Conservation (phyloP, 2,329 filamentous ascomycete species). For the Colletotrichum lindemuthianum region DNA sequence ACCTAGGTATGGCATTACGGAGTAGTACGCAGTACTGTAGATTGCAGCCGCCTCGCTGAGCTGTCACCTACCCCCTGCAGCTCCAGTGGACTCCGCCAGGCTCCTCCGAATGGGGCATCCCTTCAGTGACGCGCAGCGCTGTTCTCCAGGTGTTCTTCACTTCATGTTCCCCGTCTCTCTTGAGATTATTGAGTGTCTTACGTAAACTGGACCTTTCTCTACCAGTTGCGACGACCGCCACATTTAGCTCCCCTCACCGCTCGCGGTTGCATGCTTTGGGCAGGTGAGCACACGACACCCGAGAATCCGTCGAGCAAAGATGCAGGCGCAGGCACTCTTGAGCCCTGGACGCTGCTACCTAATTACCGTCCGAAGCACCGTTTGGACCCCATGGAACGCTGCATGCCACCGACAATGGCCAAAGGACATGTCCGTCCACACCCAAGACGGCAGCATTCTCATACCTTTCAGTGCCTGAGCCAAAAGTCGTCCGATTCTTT, state of each 20-base stretch:
- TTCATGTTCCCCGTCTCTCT: not conserved
- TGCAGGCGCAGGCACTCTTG: not conserved
- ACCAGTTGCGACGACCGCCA: not conserved
- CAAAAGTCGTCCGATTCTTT: slow-evolving; percentile 15
- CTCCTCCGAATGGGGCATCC: slow-evolving; percentile 9
- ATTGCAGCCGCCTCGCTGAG: slow-evolving; percentile 2
- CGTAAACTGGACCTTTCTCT: not conserved
- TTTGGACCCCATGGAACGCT: slow-evolving; percentile 7
- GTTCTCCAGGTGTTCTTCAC: slow-evolving; percentile 28
- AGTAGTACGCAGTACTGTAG: not conserved
- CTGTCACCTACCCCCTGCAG: slow-evolving; percentile 19
- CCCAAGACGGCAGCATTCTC: not conserved
- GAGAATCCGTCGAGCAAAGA: not conserved
- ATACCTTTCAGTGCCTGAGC: slow-evolving; percentile 15
- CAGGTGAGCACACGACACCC: slow-evolving; percentile 31
- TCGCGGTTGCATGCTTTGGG: slow-evolving; percentile 13
- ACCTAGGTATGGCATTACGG: no score
- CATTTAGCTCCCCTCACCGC: slow-evolving; percentile 3
- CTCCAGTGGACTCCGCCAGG: slow-evolving; percentile 12
- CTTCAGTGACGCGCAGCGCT: slow-evolving; percentile 13
- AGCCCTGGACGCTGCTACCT: slow-evolving; percentile 1
- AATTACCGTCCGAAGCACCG: not conserved
- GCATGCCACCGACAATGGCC: slow-evolving; percentile 1
- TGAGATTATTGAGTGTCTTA: not conserved
- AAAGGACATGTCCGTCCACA: not conserved